Evolutionary conservation across 2,329 filamentous ascomycete species (phyloP), one percentile per base, ranked within the genome.

Genomic region (Colletotrichum musae): DNA sequence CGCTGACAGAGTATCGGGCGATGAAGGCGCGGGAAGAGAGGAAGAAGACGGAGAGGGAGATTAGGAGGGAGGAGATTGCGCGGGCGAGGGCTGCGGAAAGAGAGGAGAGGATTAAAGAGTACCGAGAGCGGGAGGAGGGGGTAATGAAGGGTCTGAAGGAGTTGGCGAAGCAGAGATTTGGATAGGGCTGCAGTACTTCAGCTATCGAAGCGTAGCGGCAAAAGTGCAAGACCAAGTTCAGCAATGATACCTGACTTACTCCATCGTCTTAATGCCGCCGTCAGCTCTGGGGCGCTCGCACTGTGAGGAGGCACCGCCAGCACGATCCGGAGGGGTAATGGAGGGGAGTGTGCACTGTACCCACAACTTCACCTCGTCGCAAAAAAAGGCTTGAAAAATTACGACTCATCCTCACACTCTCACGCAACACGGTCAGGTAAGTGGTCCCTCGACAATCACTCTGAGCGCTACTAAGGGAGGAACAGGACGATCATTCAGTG

Each of bases 41-140:
- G 74, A 91, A 91, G 81, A 97, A 95, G 86, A 94, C 91, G 74
- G 94, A 97, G 80, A 81, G 95, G 60, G 94, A 98, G 84, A 82
- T 96, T 16, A 82, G 94, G 68, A 87, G 93, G 75, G 95, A 98
- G 80, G 95, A 97, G 81, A 86, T 94, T 66, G 82, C 92, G 70
- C 83, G 94, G 75, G 94, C 94, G 12, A 89, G 89, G 76, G 86
- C 87, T 70, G 94, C 90, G 54, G 95, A 98, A 85, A 86, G 94
- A 73, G 94, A 97, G 77, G 93, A 94, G 82, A 87, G 90, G 74
- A 77, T 95, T 59, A 84, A 86, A 74, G 89, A 88, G 72, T 91
- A 93, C 79, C 86, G 88, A 75, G 88, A 89, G 75, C 93, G 94
- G 79, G 95, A 98, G 81, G 91, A 94, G 72, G 90, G 89, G 76